Conservation (phyloP, 768 basidiomycete genomes). For the Lactarius sp. region DNA sequence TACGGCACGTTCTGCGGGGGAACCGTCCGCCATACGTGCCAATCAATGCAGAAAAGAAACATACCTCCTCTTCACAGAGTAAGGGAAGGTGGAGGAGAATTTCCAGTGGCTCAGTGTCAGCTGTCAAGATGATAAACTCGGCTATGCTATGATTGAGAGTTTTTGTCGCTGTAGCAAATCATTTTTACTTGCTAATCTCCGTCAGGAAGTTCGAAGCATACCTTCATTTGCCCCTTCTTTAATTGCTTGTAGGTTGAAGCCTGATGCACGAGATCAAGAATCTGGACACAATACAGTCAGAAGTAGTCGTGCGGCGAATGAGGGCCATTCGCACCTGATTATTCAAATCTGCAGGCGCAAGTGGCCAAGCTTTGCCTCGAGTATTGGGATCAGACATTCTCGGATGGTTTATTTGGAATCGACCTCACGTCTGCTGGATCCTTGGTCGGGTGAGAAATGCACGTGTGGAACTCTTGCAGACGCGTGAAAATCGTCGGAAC, state of each 20-base stretch:
- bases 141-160: conserved; percentile 96
- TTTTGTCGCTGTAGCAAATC: conserved; percentile 70
- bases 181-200: neutral
- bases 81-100: conserved; percentile 96
- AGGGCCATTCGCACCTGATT: conserved; percentile 62
- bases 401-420: conserved; percentile 27
- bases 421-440: conserved; percentile 85
- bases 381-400: conserved; percentile 54
- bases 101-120: conserved; percentile 96
- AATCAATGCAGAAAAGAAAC: conserved; percentile 15
- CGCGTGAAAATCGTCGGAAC: neutral
- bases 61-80: conserved; percentile 95
- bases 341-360: conserved; percentile 80
- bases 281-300: conserved; percentile 42
- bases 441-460: conserved; percentile 54
- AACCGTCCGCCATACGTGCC: neutral
- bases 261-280: conserved; percentile 93
- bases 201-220: conserved; percentile 32
- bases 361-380: conserved; percentile 82
- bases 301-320: neutral
- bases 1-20: conserved; percentile 87
- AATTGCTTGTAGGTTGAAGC: conserved; percentile 97
- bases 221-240: conserved; percentile 99
- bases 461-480: neutral
- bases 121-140: conserved; percentile 95